A percentile compares a stretch with the other conserved stretches of the same genome.
Conservation (phyloP, 257 asterid genomes). For the Fraxinus anomala region DNA sequence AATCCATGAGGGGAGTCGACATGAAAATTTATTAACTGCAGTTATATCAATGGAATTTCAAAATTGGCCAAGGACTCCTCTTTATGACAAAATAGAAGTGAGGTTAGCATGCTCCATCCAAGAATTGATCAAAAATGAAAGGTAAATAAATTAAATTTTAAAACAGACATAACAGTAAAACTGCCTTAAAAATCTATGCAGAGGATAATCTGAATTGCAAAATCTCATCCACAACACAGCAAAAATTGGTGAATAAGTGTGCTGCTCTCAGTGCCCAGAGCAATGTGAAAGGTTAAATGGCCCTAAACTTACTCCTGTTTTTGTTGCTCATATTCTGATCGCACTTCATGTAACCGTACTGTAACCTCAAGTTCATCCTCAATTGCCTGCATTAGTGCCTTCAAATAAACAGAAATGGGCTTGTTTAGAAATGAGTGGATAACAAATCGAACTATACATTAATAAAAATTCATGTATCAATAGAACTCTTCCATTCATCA, state of each 20-base stretch:
- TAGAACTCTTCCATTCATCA: background rate
- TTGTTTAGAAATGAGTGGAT: constrained; percentile 2
- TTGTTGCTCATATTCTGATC: constrained; percentile 89
- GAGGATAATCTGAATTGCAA: background rate
- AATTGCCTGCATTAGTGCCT: constrained; percentile 76
- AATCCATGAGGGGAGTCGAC: background rate
- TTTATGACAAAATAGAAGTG: background rate
- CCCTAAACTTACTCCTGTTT: constrained; percentile 72
- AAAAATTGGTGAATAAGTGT: background rate
- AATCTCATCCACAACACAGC: background rate
- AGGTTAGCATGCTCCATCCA: background rate
- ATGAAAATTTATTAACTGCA: background rate
- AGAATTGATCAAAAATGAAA: background rate
- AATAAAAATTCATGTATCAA: background rate
- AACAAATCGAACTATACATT: constrained; percentile 9
- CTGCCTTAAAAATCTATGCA: background rate
- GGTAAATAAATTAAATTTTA: too few relatives aligned
- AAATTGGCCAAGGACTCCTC: background rate
- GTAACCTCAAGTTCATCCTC: constrained; percentile 98
- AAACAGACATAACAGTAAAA: background rate
- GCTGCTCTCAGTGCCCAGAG: background rate
- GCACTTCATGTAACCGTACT: constrained; percentile 91
- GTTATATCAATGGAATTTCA: background rate
- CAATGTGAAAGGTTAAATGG: background rate
- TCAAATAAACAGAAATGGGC: constrained; percentile 25